Evolutionary conservation across 257 asterid species (phyloP).

Genomic region (Salvia hispanica): DNA sequence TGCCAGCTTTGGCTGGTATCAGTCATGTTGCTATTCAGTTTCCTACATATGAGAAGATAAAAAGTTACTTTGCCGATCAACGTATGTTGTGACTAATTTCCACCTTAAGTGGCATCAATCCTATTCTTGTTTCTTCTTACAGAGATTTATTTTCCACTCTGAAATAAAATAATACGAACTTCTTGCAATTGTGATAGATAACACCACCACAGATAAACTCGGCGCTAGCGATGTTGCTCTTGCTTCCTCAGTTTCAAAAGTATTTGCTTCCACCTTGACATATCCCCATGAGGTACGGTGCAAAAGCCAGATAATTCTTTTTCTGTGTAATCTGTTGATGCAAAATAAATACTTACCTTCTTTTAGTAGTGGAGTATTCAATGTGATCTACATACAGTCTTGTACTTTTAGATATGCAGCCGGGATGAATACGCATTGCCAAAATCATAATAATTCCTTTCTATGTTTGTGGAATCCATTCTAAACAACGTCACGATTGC

Average conservation of each 20-base stretch:
- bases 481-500: not conserved
- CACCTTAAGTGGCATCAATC: conserved; percentile 2
- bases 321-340: not conserved
- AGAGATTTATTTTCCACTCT: not conserved
- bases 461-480: too few relatives aligned
- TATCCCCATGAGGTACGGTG: conserved; percentile 62
- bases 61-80: conserved; percentile 70
- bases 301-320: not conserved
- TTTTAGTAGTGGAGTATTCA: too few relatives aligned
- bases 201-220: conserved; percentile 74
- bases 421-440: too few relatives aligned
- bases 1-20: conserved; percentile 95
- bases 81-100: conserved; percentile 40
- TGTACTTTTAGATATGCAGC: too few relatives aligned
- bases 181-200: conserved; percentile 46
- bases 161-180: conserved; percentile 23
- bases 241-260: conserved; percentile 91
- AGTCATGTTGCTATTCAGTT: conserved; percentile 97
- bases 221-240: conserved; percentile 82
- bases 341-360: not conserved
- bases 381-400: not conserved
- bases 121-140: conserved; percentile 14
- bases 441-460: too few relatives aligned
- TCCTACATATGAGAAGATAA: conserved; percentile 88
- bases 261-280: conserved; percentile 93